Evolutionary conservation across 176 grass and related monocot species (phyloP).

Genomic region (Tuctoria greenei): DNA sequence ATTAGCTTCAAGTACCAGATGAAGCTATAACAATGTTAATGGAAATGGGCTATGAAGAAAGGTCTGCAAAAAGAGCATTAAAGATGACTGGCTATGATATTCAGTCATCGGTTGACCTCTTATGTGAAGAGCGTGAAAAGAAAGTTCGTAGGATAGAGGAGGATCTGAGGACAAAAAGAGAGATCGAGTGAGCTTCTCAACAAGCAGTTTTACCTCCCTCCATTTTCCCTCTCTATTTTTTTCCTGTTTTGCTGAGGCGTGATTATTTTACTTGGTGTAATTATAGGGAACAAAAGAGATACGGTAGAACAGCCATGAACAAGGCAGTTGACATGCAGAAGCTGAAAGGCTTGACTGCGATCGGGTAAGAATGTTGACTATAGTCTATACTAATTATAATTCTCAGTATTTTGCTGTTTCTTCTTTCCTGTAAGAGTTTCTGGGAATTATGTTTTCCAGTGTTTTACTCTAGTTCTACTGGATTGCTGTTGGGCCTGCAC

Average conservation of each 20-base stretch:
- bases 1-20: constrained; percentile 94
- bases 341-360: constrained; percentile 63
- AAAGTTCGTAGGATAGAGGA: constrained; percentile 63
- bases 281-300: constrained; percentile 70
- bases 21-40: constrained; percentile 83
- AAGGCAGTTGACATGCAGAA: constrained; percentile 82
- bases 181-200: constrained; percentile 67
- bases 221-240: not conserved
- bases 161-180: constrained; percentile 45
- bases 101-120: constrained; percentile 77
- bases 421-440: not conserved
- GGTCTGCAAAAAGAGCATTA: constrained; percentile 78
- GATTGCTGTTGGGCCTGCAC: not conserved
- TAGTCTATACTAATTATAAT: not conserved
- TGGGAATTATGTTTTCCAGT: not conserved
- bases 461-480: not conserved
- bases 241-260: constrained; percentile 18
- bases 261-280: constrained; percentile 12
- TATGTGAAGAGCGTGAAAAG: constrained; percentile 76
- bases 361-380: constrained; percentile 60
- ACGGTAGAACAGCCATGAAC: constrained; percentile 76
- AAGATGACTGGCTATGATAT: constrained; percentile 87
- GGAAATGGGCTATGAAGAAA: constrained; percentile 81
- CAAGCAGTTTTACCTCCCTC: not conserved
- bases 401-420: not conserved